A percentile compares a stretch with the other conserved stretches of the same genome.
phyloP scores from a whole-genome alignment of 805 yeast species.

The Starmerella vitae region DNA sequence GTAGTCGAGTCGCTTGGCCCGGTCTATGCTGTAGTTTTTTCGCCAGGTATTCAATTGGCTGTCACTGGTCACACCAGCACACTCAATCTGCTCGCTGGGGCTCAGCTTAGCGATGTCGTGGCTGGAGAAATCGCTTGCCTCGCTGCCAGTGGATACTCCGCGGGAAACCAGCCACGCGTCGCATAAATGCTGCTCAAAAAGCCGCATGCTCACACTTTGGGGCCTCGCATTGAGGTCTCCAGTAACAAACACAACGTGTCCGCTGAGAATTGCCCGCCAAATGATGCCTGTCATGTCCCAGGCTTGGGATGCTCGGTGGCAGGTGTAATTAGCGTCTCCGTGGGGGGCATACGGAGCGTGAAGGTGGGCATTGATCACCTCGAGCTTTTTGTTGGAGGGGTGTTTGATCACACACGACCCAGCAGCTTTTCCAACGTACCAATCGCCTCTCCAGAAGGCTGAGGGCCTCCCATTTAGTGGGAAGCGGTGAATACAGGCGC shows the following conservation, averaged over 20 bases:
- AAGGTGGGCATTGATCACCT: slow-evolving; percentile 82
- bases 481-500: slow-evolving; percentile 66
- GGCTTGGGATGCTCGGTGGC: slow-evolving; percentile 89
- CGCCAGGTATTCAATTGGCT: slow-evolving; percentile 83
- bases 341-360: slow-evolving; percentile 80
- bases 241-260: slow-evolving; percentile 75
- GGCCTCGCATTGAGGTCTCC: slow-evolving; percentile 91
- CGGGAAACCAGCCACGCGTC: slow-evolving; percentile 63
- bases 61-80: slow-evolving; percentile 85
- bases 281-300: slow-evolving; percentile 79
- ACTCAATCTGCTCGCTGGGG: slow-evolving; percentile 48
- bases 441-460: slow-evolving; percentile 89
- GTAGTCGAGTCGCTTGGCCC: slow-evolving; percentile 83
- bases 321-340: slow-evolving; percentile 81
- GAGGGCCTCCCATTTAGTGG: slow-evolving; percentile 90
- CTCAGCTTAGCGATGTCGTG: slow-evolving; percentile 34
- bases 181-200: slow-evolving; percentile 48
- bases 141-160: slow-evolving; percentile 25
- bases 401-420: slow-evolving; percentile 59
- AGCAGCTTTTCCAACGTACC: slow-evolving; percentile 89
- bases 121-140: slow-evolving; percentile 26
- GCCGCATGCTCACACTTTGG: slow-evolving; percentile 64
- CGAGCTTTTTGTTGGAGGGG: slow-evolving; percentile 39
- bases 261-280: slow-evolving; percentile 47
- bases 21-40: slow-evolving; percentile 35